Evolutionary conservation across 2,329 filamentous ascomycete species (phyloP).

Genomic region (Myriosclerotinia duriaeana): DNA sequence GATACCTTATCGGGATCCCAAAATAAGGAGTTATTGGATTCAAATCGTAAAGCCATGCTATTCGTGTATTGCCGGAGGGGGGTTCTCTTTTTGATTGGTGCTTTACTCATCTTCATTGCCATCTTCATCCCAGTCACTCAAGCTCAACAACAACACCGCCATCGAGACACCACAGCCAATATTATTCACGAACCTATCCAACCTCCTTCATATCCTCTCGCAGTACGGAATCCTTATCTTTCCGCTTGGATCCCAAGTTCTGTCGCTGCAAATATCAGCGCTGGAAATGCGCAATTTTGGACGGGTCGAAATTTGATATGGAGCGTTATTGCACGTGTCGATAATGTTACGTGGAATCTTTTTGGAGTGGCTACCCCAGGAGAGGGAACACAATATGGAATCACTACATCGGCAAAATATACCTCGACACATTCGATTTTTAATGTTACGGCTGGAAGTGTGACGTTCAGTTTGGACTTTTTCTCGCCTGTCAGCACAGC

Average conservation of each 20-base stretch:
- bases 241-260: constrained; percentile 42
- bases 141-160: constrained; percentile 6
- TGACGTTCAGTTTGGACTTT: constrained; percentile 40
- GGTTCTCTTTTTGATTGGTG: neutral
- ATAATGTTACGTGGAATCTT: constrained; percentile 38
- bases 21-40: constrained; percentile 1
- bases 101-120: neutral
- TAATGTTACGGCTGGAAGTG: constrained; percentile 34
- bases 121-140: constrained; percentile 9
- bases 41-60: constrained; percentile 1
- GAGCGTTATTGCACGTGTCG: constrained; percentile 41
- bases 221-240: constrained; percentile 21
- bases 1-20: neutral
- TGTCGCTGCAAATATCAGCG: constrained; percentile 33
- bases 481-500: constrained; percentile 41
- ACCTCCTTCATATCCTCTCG: constrained; percentile 22
- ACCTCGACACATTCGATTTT: constrained; percentile 41
- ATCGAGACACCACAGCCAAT: neutral
- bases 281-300: constrained; percentile 41
- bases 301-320: constrained; percentile 40
- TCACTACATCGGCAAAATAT: constrained; percentile 35
- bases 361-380: constrained; percentile 37
- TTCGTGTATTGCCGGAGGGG: constrained; percentile 1
- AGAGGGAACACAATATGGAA: constrained; percentile 29
- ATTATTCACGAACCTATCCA: constrained; percentile 10